Evolutionary conservation across 208 protist species (phyloP).

Genomic region (Leptomonas pyrrhocoris): DNA sequence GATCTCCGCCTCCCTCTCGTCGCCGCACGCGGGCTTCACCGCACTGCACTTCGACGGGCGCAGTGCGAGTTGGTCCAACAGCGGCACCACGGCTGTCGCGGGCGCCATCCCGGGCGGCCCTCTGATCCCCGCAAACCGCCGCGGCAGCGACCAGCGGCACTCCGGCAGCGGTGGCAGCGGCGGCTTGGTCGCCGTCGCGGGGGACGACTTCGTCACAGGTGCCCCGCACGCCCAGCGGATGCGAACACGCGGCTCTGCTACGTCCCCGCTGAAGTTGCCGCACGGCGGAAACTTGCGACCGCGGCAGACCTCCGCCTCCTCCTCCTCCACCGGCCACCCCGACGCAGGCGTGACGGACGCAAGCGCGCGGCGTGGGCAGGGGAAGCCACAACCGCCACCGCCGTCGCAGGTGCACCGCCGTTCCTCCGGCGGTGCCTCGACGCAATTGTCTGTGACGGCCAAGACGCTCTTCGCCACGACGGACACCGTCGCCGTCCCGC

Average conservation of each 20-base stretch:
- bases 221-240: slow-evolving; percentile 3
- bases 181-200: not conserved
- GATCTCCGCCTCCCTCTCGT: slow-evolving; percentile 21
- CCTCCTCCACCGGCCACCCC: too few relatives aligned
- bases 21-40: slow-evolving; percentile 14
- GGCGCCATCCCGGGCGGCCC: not conserved
- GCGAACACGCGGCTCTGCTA: not conserved
- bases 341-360: not conserved
- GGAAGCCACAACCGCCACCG: not conserved
- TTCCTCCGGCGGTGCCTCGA: not conserved
- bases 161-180: slow-evolving; percentile 2
- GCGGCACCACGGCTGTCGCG: not conserved
- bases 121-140: not conserved
- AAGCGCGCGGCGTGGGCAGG: not conserved
- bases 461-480: slow-evolving; percentile 14
- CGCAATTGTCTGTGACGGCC: not conserved
- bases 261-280: not conserved
- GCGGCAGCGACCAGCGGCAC: not conserved
- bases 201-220: not conserved
- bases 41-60: slow-evolving; percentile 22
- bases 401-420: not conserved
- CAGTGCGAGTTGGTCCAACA: slow-evolving; percentile 21
- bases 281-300: not conserved
- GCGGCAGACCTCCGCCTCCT: slow-evolving; percentile 10
- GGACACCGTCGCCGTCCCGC: slow-evolving; percentile 1